Base-by-base conservation (phyloP, 2,329 filamentous ascomycete genomes). In the Camptophora hylomeconis region DNA sequence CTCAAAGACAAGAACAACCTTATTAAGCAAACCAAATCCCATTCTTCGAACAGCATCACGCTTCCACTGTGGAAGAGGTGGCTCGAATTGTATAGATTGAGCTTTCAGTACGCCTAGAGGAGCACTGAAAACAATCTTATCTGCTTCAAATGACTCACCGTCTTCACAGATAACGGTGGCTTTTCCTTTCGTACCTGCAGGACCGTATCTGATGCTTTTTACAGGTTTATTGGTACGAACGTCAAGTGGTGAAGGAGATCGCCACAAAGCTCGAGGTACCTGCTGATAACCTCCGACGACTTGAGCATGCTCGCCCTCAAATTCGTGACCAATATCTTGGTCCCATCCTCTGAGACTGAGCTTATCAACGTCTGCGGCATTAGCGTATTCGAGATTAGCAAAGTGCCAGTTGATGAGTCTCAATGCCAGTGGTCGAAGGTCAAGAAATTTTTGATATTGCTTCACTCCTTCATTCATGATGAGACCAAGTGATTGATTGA, bases 331-430 rank as follows among this genome's bases (percentile, higher is more conserved):
- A 27, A 86, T 84, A 49, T 98, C 92, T 46, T 98, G 84, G 53
- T 98, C 92, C 82, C 92, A 95, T 0, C 86, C 77, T 5, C 77
- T 74, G 9, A 98, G 69, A 52, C 87, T 95, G 11, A 98, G 69
- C 38, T 80, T 78, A 40, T 80, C 76, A 31, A 93, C 74, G 41
- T 84, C 92, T 2, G 76, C 81, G 2, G 89, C 89, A 52, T 95
- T 98, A 38, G 87, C 92, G 50, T 98, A 98, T 54, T 98, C 89
- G 9, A 98, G 67, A 49, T 98, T 98, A 40, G 92, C 92, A 52
- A 94, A 80, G 54, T 98, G 92, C 89, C 89, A 98, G 48, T 94
- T 98, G 47, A 95, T 68, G 10, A 98, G 63, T 24, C 89, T 73
- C 54, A 92, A 76, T 47, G 98, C 89, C 48, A 83, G 80, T 1